phyloP scores from a whole-genome alignment of 257 asterid species.

The Petunia axillaris region DNA sequence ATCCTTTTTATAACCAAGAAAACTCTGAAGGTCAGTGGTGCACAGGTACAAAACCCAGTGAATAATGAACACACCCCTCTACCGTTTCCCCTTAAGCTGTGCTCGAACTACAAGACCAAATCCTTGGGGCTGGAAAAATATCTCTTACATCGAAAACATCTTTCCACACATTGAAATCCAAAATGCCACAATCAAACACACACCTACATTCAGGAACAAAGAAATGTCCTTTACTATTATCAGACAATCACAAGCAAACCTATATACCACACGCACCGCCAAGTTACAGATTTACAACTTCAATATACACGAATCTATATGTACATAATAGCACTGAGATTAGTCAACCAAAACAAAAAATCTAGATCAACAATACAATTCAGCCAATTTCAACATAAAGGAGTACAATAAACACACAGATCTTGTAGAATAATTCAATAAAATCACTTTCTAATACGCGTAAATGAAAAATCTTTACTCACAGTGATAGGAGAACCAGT shows the following conservation, averaged over 20 bases:
- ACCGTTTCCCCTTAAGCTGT: no score
- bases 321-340: not conserved
- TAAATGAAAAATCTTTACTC: constrained; percentile 31
- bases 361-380: not conserved
- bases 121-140: not conserved
- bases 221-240: not conserved
- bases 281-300: constrained; percentile 16
- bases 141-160: not conserved
- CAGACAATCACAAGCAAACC: not conserved
- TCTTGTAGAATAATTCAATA: not conserved
- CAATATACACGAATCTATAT: not conserved
- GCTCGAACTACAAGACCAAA: no score
- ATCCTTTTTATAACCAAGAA: no score
- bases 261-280: not conserved
- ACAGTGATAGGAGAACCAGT: constrained; percentile 92
- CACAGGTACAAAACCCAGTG: no score
- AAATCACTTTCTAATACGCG: not conserved
- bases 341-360: not conserved
- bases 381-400: not conserved
- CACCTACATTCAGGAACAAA: not conserved
- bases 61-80: no score
- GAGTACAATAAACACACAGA: not conserved
- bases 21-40: no score
- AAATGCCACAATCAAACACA: not conserved
- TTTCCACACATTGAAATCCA: not conserved